These are phyloP conservation scores for Phoma herbarum DNA, from an alignment of 2,329 filamentous ascomycete species.

Conservation along the genomic window DNA sequence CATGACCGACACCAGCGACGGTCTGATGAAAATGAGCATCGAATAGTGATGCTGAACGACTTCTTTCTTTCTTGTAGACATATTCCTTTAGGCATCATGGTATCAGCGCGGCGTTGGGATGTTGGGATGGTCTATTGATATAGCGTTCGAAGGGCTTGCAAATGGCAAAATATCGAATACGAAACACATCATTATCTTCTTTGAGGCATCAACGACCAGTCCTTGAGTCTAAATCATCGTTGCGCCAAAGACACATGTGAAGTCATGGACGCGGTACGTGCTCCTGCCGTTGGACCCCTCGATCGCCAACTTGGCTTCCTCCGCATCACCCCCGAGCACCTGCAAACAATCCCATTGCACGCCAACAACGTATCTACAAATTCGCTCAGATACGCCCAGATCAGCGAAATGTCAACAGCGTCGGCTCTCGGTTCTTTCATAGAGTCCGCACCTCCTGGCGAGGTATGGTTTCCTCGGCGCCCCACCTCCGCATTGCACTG, in stretches of 20 bases:
- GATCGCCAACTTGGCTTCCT: constrained; percentile 35
- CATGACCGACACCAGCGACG: constrained; percentile 95
- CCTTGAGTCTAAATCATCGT: neutral
- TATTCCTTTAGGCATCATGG: constrained; percentile 8
- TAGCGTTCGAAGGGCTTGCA: constrained; percentile 10
- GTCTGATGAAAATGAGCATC: constrained; percentile 96
- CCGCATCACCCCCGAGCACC: constrained; percentile 28
- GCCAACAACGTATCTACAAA: constrained; percentile 5
- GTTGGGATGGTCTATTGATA: constrained; percentile 27
- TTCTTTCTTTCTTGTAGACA: constrained; percentile 7
- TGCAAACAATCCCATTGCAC: constrained; percentile 21
- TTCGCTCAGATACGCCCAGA: neutral
- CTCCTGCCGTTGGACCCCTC: constrained; percentile 32
- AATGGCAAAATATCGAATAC: neutral
- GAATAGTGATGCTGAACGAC: constrained; percentile 62
- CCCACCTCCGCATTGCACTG: constrained; percentile 4
- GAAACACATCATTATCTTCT: neutral
- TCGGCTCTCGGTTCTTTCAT: constrained; percentile 76
- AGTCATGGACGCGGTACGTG: constrained; percentile 7
- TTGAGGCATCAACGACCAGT: neutral
- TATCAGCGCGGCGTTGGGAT: constrained; percentile 42
- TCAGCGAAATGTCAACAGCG: constrained; percentile 45
- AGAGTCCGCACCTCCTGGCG: constrained; percentile 92
- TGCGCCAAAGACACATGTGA: neutral
- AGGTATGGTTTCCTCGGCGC: constrained; percentile 67